Evolutionary conservation across 108 stramenopile species (phyloP).

Genomic region (Bacterosira constricta): DNA sequence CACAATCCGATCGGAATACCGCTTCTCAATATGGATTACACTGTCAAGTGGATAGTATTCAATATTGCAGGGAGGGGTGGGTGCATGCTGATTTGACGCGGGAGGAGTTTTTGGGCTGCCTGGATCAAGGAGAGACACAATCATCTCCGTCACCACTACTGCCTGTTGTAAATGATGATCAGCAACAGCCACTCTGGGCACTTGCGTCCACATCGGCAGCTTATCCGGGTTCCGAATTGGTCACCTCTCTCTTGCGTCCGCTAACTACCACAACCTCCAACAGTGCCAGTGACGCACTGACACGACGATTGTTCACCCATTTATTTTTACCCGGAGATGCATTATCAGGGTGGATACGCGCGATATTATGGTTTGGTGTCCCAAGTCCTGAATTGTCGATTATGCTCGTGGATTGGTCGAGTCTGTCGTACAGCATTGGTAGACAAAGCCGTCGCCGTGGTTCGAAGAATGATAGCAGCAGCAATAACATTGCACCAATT

Average conservation of each 20-base stretch:
- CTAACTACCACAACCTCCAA: slow-evolving; percentile 51
- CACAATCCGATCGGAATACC: slow-evolving; percentile 56
- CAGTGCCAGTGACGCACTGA: slow-evolving; percentile 21
- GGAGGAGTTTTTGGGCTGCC: slow-evolving; percentile 58
- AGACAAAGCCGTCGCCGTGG: slow-evolving; percentile 7
- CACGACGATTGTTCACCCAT: slow-evolving; percentile 78
- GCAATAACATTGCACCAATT: slow-evolving; percentile 23
- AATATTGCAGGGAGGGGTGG: slow-evolving; percentile 66
- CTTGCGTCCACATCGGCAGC: slow-evolving; percentile 62
- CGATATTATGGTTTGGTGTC: slow-evolving; percentile 59
- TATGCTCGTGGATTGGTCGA: slow-evolving; percentile 77
- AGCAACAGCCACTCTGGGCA: slow-evolving; percentile 60
- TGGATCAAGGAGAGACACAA: background rate
- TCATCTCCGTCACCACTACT: background rate
- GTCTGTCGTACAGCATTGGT: slow-evolving; percentile 20
- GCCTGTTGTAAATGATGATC: background rate
- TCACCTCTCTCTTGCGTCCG: slow-evolving; percentile 61
- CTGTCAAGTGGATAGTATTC: slow-evolving; percentile 75
- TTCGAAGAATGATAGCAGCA: background rate
- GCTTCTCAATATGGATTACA: slow-evolving; percentile 60
- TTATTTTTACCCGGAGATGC: slow-evolving; percentile 71
- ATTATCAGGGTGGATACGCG: slow-evolving; percentile 56
- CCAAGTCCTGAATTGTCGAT: slow-evolving; percentile 82
- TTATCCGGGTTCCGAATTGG: slow-evolving; percentile 55
- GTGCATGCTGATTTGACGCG: slow-evolving; percentile 75